phyloP scores from a whole-genome alignment of 345 rosid genomes.

The Brassica incana region DNA sequence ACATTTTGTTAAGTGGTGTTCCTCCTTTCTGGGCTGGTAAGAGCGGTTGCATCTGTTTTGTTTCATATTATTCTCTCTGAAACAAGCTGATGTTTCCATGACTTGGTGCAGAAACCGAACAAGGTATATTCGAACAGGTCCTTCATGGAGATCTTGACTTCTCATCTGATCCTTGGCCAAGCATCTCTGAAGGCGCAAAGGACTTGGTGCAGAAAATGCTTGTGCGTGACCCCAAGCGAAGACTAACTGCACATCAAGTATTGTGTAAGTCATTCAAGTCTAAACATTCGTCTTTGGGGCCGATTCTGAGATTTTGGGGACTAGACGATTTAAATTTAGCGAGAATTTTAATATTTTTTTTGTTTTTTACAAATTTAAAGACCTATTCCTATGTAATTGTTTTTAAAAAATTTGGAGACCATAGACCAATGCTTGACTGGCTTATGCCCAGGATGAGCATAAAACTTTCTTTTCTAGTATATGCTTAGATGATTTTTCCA shows the following conservation, averaged over 20 bases:
- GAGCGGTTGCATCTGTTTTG: background rate
- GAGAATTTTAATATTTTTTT: too few species aligned
- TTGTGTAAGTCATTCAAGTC: background rate
- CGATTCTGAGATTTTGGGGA: too few species aligned
- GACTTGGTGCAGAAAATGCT: slow-evolving; percentile 1
- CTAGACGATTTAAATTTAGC: too few species aligned
- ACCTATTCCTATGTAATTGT: too few species aligned
- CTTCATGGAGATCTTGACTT: slow-evolving; percentile 6
- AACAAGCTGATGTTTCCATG: background rate
- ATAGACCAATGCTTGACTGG: too few species aligned
- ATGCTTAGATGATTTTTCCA: background rate
- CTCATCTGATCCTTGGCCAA: background rate
- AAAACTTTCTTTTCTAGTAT: background rate
- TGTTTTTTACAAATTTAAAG: too few species aligned
- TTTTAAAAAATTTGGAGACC: too few species aligned
- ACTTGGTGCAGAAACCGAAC: background rate
- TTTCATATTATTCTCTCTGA: background rate
- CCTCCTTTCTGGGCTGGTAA: slow-evolving; percentile 1
- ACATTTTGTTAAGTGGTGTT: background rate
- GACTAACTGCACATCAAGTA: background rate
- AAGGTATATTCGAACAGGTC: slow-evolving; percentile 5
- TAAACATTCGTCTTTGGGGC: background rate
- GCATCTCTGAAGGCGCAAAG: background rate
- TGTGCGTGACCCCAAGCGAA: background rate
- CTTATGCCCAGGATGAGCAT: background rate